Percentiles rank a stretch among this genome's conserved stretches.
Conservation (phyloP, 2,329 filamentous ascomycete species). For the Phaeophleospora eucalypticola region DNA sequence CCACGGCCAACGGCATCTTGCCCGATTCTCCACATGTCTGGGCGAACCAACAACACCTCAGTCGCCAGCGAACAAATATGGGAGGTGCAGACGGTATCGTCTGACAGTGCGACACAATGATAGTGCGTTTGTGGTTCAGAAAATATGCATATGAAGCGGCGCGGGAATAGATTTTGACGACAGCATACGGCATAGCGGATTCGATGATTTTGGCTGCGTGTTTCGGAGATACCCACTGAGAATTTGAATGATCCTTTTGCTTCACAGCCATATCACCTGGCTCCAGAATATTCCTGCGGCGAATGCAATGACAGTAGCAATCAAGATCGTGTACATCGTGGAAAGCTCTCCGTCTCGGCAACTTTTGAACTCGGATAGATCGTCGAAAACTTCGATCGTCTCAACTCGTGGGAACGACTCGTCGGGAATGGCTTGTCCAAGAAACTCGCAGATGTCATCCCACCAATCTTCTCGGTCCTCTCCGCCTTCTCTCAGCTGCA, state of each 20-base stretch:
- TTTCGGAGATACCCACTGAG: background rate
- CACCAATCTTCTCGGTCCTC: constrained; percentile 16
- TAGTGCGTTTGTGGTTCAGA: no score
- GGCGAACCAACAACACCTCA: background rate
- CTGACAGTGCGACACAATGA: background rate
- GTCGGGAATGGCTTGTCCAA: constrained; percentile 20
- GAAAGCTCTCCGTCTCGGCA: background rate
- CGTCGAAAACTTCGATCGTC: background rate
- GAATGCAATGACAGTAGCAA: background rate
- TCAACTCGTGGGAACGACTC: constrained; percentile 17
- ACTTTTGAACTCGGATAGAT: background rate
- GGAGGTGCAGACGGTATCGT: background rate
- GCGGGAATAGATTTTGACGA: no score
- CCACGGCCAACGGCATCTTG: background rate
- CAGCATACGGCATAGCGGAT: no score
- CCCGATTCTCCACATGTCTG: background rate
- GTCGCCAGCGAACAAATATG: background rate
- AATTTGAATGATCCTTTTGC: background rate
- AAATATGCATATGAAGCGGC: no score
- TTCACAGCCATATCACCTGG: background rate
- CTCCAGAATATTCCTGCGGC: background rate
- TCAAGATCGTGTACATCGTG: background rate
- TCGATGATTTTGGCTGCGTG: background rate
- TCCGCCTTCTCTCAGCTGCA: constrained; percentile 18
- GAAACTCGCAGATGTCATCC: constrained; percentile 28